A percentile compares a stretch with the other conserved stretches of the same genome.
phyloP scores from a whole-genome alignment of 352 stramenopile genomes.

The Poterioochromonas sp. region DNA sequence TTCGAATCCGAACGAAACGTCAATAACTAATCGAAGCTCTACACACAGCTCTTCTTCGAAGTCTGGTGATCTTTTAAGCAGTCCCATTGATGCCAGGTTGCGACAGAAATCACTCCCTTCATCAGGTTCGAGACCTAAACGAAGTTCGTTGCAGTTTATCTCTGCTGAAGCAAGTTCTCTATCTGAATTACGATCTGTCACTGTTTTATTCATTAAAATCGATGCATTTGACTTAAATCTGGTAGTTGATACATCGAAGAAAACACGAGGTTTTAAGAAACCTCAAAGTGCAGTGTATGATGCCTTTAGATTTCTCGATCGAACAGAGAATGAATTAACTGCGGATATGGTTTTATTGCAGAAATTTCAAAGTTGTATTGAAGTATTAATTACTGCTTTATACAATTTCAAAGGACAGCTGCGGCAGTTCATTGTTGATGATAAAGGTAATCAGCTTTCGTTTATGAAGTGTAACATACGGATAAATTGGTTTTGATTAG shows the following conservation, averaged over 20 bases:
- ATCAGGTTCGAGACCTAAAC: no score
- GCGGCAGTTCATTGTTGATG: constrained; percentile 29
- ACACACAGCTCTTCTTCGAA: no score
- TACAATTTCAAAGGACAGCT: neutral
- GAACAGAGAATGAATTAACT: constrained; percentile 4
- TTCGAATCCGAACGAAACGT: no score
- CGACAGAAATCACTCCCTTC: no score
- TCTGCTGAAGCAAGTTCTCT: no score
- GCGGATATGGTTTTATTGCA: neutral
- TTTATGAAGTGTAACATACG: neutral
- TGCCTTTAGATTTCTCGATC: constrained; percentile 18
- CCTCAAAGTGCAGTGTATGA: neutral
- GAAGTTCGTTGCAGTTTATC: no score
- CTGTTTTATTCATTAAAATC: constrained; percentile 25
- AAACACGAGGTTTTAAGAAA: neutral
- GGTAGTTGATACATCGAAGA: neutral
- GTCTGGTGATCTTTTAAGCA: no score
- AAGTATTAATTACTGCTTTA: neutral
- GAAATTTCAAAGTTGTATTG: neutral
- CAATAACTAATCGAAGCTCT: no score
- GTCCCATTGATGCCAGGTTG: no score
- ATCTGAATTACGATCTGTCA: neutral
- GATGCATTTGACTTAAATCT: neutral
- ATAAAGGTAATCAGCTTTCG: no score
- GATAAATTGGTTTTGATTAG: no score